phyloP scores from a whole-genome alignment of 2,329 filamentous ascomycete genomes.

The Sphaerulina populicola region DNA sequence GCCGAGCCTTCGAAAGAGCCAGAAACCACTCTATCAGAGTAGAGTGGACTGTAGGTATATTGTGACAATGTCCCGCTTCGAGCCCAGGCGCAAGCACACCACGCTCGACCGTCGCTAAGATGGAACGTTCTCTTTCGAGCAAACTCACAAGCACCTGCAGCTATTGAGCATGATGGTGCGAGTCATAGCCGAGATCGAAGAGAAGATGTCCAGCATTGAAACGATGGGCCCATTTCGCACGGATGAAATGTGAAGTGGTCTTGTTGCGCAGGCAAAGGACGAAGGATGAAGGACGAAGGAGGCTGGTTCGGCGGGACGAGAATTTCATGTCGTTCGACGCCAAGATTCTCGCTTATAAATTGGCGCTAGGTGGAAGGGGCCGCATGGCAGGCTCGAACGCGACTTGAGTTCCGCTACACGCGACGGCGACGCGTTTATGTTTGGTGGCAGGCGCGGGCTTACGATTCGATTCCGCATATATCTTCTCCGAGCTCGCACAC shows the following conservation, averaged over 20 bases:
- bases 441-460: conserved; percentile 6
- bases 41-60: neutral
- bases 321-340: neutral
- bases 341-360: conserved; percentile 5
- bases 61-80: neutral
- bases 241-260: neutral
- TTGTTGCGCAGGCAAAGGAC: neutral
- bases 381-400: neutral
- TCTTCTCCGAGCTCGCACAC: conserved; percentile 10
- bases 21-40: neutral
- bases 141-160: neutral
- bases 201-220: neutral
- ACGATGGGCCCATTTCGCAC: neutral
- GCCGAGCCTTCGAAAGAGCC: conserved; percentile 93
- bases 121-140: neutral
- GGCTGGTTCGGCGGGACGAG: neutral
- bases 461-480: conserved; percentile 8
- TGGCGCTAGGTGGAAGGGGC: conserved; percentile 1
- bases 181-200: neutral
- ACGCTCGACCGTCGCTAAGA: neutral
- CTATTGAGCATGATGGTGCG: neutral
- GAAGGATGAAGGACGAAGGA: neutral
- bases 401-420: neutral
- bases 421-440: neutral
- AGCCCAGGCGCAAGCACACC: neutral